These are phyloP conservation scores for Neocallimastix lanati DNA, from an alignment of 192 early-diverging fungal genomes.

Conservation along the genomic window DNA sequence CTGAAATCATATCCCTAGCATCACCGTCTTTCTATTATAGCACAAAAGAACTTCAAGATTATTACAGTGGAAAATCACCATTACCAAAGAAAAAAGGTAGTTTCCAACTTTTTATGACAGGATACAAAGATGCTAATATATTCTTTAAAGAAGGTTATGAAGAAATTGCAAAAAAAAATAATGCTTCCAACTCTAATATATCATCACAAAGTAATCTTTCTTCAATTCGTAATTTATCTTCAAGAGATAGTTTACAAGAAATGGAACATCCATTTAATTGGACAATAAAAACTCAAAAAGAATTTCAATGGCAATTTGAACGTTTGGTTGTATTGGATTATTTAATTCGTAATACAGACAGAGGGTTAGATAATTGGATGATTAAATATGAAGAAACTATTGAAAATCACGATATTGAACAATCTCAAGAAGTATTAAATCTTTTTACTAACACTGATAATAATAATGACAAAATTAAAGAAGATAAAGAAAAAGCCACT, in stretches of 20 bases:
- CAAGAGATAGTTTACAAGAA: not conserved
- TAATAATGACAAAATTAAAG: no score
- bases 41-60: constrained; percentile 21
- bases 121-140: constrained; percentile 62
- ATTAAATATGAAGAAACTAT: constrained; percentile 32
- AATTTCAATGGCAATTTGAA: constrained; percentile 53
- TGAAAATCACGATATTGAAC: constrained; percentile 12
- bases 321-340: constrained; percentile 70
- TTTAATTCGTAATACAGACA: constrained; percentile 77
- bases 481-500: not conserved
- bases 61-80: constrained; percentile 11
- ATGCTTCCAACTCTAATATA: constrained; percentile 26
- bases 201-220: constrained; percentile 8
- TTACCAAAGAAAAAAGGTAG: constrained; percentile 62
- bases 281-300: constrained; percentile 14
- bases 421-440: not conserved
- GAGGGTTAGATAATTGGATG: constrained; percentile 72
- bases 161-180: constrained; percentile 1
- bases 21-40: constrained; percentile 65
- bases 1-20: constrained; percentile 53
- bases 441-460: not conserved
- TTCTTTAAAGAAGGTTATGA: constrained; percentile 56
- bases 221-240: not conserved
- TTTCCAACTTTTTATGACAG: constrained; percentile 68
- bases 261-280: constrained; percentile 17